A percentile compares a stretch with the other conserved stretches of the same genome.
phyloP scores from a whole-genome alignment of 768 basidiomycete genomes.

The Panaeolus papilionaceus region DNA sequence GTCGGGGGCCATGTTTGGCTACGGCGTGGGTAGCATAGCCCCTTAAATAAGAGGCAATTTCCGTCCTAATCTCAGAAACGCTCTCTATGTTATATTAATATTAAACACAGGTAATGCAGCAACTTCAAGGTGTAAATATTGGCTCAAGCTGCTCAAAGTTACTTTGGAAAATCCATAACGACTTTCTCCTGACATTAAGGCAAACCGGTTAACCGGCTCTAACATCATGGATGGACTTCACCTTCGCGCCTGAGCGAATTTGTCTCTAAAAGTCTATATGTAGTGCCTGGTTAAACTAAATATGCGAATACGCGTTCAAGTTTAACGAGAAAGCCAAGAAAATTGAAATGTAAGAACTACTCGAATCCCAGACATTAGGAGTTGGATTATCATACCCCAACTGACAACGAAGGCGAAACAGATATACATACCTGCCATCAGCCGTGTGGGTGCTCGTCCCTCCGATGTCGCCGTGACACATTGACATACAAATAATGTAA shows the following conservation, averaged over 20 bases:
- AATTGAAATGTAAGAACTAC: neutral
- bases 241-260: neutral
- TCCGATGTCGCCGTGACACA: constrained; percentile 6
- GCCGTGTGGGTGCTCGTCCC: constrained; percentile 3
- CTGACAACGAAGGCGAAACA: neutral
- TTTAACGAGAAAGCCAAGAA: neutral
- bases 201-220: neutral
- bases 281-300: neutral
- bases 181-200: too few relatives aligned
- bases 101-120: too few relatives aligned
- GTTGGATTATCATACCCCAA: neutral
- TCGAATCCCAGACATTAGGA: neutral
- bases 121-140: too few relatives aligned
- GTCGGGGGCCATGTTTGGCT: constrained; percentile 5
- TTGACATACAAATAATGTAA: neutral
- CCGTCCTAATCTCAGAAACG: neutral
- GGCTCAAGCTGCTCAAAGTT: too few relatives aligned
- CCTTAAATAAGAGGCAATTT: neutral
- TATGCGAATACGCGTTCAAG: neutral
- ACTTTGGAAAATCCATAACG: too few relatives aligned
- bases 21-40: neutral
- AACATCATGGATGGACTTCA: too few relatives aligned
- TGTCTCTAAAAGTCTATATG: neutral
- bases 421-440: neutral
- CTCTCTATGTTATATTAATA: too few relatives aligned